Conservation (phyloP, 345 rosid genomes). For the Anastatica hierochuntica region DNA sequence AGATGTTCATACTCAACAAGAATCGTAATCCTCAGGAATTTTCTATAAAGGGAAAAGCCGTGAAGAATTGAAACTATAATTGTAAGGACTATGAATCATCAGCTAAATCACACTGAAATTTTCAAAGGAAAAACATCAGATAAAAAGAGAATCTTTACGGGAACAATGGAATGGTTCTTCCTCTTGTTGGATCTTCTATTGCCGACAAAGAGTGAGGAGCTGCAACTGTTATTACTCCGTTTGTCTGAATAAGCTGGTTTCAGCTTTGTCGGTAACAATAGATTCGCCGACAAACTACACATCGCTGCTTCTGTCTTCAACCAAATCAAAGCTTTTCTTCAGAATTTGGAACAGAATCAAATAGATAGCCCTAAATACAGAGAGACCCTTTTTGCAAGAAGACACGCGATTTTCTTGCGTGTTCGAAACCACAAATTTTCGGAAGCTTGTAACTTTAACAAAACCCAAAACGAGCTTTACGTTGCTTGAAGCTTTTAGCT, state of each 20-base stretch:
- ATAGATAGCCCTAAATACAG: not conserved
- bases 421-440: not conserved
- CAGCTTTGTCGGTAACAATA: slow-evolving; percentile 35
- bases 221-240: slow-evolving; percentile 21
- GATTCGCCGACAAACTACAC: slow-evolving; percentile 40
- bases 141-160: slow-evolving; percentile 34
- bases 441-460: slow-evolving; percentile 10
- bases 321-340: slow-evolving; percentile 13
- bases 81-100: no score
- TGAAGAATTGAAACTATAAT: no score
- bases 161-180: slow-evolving; percentile 36
- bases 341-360: not conserved
- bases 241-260: slow-evolving; percentile 40
- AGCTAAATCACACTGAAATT: no score
- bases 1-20: no score
- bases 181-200: slow-evolving; percentile 43
- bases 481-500: slow-evolving; percentile 9
- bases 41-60: no score
- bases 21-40: no score
- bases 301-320: no score
- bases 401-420: slow-evolving; percentile 3
- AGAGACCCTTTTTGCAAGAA: not conserved
- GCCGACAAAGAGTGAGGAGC: slow-evolving; percentile 34
- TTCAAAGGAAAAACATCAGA: not conserved
- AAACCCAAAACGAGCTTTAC: not conserved